Evolutionary conservation across 2,329 filamentous ascomycete species (phyloP).

Genomic region (Trichophyton mentagrophytes): DNA sequence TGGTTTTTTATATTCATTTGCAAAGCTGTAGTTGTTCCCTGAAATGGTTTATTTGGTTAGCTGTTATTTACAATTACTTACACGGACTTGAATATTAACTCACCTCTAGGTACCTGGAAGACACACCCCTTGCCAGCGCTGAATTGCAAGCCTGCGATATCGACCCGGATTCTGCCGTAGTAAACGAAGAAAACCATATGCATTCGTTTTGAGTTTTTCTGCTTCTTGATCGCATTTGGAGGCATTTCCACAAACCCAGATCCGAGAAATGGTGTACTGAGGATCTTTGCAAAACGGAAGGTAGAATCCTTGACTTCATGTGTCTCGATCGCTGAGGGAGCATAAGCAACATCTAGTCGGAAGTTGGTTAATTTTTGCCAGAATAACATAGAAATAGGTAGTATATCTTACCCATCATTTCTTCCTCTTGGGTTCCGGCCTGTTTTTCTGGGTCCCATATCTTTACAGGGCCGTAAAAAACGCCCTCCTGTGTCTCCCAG

Average conservation of each 20-base stretch:
- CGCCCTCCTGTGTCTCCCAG: conserved; percentile 32
- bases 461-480: conserved; percentile 33
- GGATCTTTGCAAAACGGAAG: conserved; percentile 81
- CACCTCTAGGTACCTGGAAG: conserved; percentile 91
- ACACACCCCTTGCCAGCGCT: conserved; percentile 76
- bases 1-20: conserved; percentile 59
- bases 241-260: conserved; percentile 82
- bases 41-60: conserved; percentile 4
- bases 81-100: conserved; percentile 15
- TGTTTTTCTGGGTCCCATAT: conserved; percentile 33
- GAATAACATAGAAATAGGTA: not conserved
- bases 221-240: conserved; percentile 66
- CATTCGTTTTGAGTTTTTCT: conserved; percentile 90
- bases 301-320: conserved; percentile 50
- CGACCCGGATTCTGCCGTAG: conserved; percentile 67
- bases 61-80: not conserved
- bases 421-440: conserved; percentile 26
- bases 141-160: conserved; percentile 48
- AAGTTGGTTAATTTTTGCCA: not conserved
- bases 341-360: conserved; percentile 46
- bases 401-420: conserved; percentile 26
- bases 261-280: conserved; percentile 74
- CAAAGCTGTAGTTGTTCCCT: conserved; percentile 92
- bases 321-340: conserved; percentile 44
- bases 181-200: conserved; percentile 94